phyloP scores from a whole-genome alignment of 495 filamentous ascomycete species.

The Penicillium cataractarum region DNA sequence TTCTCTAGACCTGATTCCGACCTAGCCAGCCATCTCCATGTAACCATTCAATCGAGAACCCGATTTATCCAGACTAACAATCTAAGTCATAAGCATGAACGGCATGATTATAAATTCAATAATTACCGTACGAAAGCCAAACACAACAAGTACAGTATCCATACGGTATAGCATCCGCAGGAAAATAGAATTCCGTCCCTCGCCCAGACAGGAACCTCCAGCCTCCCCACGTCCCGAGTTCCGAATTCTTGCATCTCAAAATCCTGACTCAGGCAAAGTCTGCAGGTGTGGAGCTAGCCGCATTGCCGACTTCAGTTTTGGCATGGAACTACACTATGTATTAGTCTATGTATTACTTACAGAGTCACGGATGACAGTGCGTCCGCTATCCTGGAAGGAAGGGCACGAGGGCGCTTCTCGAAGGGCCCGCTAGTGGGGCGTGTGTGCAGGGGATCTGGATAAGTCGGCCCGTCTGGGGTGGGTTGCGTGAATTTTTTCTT shows the following conservation, averaged over 20 bases:
- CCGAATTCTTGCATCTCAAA: not conserved
- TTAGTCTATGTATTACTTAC: too few species aligned
- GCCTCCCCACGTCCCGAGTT: not conserved
- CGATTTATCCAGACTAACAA: not conserved
- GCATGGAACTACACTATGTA: too few species aligned
- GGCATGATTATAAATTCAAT: not conserved
- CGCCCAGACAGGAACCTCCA: not conserved
- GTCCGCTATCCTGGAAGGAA: too few species aligned
- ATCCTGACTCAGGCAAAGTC: not conserved
- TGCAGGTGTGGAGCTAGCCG: not conserved
- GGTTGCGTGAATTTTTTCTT: not conserved
- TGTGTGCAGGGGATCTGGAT: not conserved
- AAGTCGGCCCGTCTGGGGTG: not conserved
- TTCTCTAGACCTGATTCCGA: not conserved
- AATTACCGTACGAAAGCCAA: not conserved
- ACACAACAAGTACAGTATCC: not conserved
- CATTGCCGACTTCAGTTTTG: slow-evolving; percentile 1
- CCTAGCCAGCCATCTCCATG: not conserved
- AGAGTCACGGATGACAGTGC: too few species aligned
- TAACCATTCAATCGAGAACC: not conserved
- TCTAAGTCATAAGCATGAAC: not conserved
- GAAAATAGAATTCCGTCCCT: not conserved
- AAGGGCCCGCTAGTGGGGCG: not conserved
- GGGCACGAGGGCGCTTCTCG: not conserved
- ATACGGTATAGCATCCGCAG: not conserved